phyloP scores from a whole-genome alignment of 2,329 filamentous ascomycete genomes.

The Ceratocystis colombiana region DNA sequence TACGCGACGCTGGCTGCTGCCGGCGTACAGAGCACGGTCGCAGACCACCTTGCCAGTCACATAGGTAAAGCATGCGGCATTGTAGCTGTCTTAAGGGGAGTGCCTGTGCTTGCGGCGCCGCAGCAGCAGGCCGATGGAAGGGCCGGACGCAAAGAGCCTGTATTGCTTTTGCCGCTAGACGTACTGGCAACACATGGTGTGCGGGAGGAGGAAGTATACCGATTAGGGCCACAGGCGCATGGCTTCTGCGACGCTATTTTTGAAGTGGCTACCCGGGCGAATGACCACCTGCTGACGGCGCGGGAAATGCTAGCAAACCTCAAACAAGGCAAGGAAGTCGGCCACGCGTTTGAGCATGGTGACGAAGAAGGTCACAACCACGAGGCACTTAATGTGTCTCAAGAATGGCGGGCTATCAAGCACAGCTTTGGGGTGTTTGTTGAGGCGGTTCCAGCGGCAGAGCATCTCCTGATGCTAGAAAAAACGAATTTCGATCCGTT shows the following conservation, averaged over 20 bases:
- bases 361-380: slow-evolving; percentile 61
- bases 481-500: slow-evolving; percentile 73
- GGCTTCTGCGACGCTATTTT: slow-evolving; percentile 87
- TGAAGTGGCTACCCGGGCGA: slow-evolving; percentile 80
- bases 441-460: slow-evolving; percentile 63
- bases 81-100: slow-evolving; percentile 69
- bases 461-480: slow-evolving; percentile 72
- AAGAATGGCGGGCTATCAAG: slow-evolving; percentile 38
- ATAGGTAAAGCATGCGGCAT: slow-evolving; percentile 93
- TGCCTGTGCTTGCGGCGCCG: slow-evolving; percentile 64
- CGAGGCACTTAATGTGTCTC: slow-evolving; percentile 34
- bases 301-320: slow-evolving; percentile 82
- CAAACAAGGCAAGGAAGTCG: slow-evolving; percentile 60
- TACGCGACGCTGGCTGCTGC: slow-evolving; percentile 77
- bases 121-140: slow-evolving; percentile 11
- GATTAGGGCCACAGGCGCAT: slow-evolving; percentile 64
- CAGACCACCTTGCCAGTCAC: slow-evolving; percentile 89
- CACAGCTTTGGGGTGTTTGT: slow-evolving; percentile 69
- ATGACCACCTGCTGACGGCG: slow-evolving; percentile 90
- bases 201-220: slow-evolving; percentile 80
- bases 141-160: slow-evolving; percentile 35
- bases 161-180: slow-evolving; percentile 73
- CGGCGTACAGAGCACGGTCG: slow-evolving; percentile 68
- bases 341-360: slow-evolving; percentile 76
- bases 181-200: slow-evolving; percentile 75